Percentiles rank a stretch among this genome's conserved stretches.
phyloP scores from a whole-genome alignment of 2,329 filamentous ascomycete genomes.

The Dactylellina leptospora region DNA sequence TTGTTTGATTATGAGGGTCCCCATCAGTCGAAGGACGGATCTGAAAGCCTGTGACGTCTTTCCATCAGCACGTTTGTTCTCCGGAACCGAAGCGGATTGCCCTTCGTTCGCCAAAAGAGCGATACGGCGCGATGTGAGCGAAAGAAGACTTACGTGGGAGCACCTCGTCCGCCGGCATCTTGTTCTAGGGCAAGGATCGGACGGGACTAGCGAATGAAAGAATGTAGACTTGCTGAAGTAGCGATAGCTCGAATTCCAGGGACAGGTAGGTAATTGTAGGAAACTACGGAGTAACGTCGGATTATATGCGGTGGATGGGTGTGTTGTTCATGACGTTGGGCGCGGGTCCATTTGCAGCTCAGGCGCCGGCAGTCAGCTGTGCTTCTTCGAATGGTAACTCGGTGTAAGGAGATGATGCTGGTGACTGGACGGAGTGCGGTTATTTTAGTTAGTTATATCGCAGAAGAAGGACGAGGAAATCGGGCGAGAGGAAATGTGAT shows the following conservation, averaged over 20 bases:
- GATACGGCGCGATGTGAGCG: background rate
- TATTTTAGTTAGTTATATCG: background rate
- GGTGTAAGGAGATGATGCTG: background rate
- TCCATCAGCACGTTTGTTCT: constrained; percentile 11
- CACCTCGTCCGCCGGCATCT: constrained; percentile 47
- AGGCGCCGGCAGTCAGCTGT: constrained; percentile 24
- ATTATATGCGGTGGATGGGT: constrained; percentile 9
- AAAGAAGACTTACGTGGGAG: constrained; percentile 44
- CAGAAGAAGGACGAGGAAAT: background rate
- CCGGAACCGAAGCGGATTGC: background rate
- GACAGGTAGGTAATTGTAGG: constrained; percentile 2
- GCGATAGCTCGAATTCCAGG: background rate
- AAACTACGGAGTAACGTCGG: background rate
- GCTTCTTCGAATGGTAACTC: constrained; percentile 3
- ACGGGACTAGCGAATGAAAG: constrained; percentile 1
- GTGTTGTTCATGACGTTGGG: constrained; percentile 29
- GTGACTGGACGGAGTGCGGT: background rate
- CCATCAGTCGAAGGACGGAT: constrained; percentile 58
- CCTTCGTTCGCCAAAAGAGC: no score
- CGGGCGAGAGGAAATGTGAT: background rate
- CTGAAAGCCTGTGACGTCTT: constrained; percentile 54
- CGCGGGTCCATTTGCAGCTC: background rate
- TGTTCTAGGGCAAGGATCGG: constrained; percentile 10
- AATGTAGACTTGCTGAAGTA: constrained; percentile 5
- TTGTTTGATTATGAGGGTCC: constrained; percentile 62